Conservation (phyloP, 163 green algal genomes). For the Volvox carteri region DNA sequence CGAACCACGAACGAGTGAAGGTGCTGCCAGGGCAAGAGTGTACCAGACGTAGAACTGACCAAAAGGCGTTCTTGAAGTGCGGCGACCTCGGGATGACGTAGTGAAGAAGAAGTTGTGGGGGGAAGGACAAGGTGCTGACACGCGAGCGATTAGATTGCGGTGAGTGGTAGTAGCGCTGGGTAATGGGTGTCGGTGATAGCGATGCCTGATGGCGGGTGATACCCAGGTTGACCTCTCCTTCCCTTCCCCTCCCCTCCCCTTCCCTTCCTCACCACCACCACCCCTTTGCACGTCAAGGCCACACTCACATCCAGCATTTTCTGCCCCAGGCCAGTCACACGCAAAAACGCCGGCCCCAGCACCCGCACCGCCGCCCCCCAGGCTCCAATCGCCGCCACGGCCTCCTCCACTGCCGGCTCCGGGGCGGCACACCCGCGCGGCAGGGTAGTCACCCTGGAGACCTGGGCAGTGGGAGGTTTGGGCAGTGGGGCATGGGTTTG, state of each 20-base stretch:
- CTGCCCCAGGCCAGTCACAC: slow-evolving; percentile 31
- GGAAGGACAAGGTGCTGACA: too few relatives aligned
- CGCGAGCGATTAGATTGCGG: too few relatives aligned
- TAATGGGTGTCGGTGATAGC: too few relatives aligned
- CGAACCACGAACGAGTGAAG: too few relatives aligned
- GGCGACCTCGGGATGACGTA: too few relatives aligned
- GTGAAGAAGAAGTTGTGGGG: background rate
- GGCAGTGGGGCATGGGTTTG: background rate
- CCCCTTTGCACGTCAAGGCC: background rate
- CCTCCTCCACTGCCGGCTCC: background rate
- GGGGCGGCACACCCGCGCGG: background rate
- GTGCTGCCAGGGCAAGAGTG: too few relatives aligned
- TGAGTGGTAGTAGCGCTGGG: too few relatives aligned
- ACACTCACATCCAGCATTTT: slow-evolving; percentile 45
- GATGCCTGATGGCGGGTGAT: too few relatives aligned
- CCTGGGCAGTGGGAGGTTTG: background rate
- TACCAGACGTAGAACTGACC: too few relatives aligned
- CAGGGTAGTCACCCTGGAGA: background rate
- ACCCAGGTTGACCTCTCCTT: too few relatives aligned
- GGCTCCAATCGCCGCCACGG: slow-evolving; percentile 11
- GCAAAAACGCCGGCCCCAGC: slow-evolving; percentile 26
- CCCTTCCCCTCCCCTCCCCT: too few relatives aligned
- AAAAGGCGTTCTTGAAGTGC: too few relatives aligned
- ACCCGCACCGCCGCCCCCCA: slow-evolving; percentile 22
- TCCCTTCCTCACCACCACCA: background rate